Percentiles rank a stretch among this genome's conserved stretches.
Conservation (phyloP, 2,329 filamentous ascomycete species). For the Tolypocladium sp. region DNA sequence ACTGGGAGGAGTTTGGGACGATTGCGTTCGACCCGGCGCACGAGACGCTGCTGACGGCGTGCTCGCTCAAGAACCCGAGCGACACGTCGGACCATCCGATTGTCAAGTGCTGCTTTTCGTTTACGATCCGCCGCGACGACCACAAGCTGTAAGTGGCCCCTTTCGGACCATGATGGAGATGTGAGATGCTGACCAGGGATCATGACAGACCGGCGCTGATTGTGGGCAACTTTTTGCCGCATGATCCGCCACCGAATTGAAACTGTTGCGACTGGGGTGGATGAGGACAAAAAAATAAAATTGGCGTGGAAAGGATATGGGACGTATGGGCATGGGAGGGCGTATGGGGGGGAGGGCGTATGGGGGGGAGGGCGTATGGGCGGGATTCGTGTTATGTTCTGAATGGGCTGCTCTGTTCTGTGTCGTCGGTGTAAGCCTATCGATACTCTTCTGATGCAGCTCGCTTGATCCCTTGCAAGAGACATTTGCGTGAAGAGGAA, state of each 20-base stretch:
- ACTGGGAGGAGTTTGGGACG: slow-evolving; percentile 98
- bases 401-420: neutral
- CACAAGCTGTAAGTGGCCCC: slow-evolving; percentile 78
- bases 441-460: neutral
- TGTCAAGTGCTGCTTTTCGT: slow-evolving; percentile 93
- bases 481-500: neutral
- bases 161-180: neutral
- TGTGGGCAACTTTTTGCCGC: slow-evolving; percentile 91
- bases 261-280: neutral
- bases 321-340: neutral
- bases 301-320: neutral
- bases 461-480: neutral
- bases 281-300: neutral
- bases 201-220: slow-evolving; percentile 73
- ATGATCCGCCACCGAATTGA: slow-evolving; percentile 44
- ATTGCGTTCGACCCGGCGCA: slow-evolving; percentile 93
- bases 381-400: neutral
- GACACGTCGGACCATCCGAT: slow-evolving; percentile 59
- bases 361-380: neutral
- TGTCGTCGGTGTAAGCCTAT: neutral
- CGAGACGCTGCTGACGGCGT: slow-evolving; percentile 91
- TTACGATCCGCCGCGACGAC: slow-evolving; percentile 88
- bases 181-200: neutral
- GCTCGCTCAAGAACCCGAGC: slow-evolving; percentile 76
- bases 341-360: neutral